Evolutionary conservation across 306 rosid species (phyloP).

Genomic region (Prunus persica): DNA sequence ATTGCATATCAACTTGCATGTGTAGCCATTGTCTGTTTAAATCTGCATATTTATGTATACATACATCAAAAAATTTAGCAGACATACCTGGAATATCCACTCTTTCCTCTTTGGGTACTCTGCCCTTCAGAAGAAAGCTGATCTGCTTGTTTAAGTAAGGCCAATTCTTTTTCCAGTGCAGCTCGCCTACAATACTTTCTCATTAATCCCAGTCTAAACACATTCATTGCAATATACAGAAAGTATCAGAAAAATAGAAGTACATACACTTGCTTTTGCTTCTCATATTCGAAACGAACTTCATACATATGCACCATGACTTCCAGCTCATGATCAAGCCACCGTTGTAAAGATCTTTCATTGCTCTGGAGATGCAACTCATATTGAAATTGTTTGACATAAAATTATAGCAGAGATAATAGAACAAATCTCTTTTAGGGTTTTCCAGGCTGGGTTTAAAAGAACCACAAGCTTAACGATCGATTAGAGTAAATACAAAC

Average conservation of each 20-base stretch:
- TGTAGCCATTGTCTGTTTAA: background rate
- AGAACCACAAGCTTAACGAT: constrained; percentile 1
- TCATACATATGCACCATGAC: constrained; percentile 70
- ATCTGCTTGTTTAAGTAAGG: constrained; percentile 50
- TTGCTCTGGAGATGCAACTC: constrained; percentile 45
- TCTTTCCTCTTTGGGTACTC: constrained; percentile 43
- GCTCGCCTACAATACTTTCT: constrained; percentile 41
- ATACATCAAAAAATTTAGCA: background rate
- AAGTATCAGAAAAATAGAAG: constrained; percentile 1
- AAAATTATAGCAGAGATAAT: background rate
- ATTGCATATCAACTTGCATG: background rate
- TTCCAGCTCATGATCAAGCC: constrained; percentile 87
- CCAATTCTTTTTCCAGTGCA: constrained; percentile 65
- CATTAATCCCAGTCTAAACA: constrained; percentile 19
- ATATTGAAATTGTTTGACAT: constrained; percentile 1
- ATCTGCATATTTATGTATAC: background rate
- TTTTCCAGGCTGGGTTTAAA: too few relatives aligned
- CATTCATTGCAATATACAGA: constrained; percentile 4
- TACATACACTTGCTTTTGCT: constrained; percentile 71
- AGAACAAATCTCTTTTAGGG: background rate
- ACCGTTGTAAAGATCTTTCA: constrained; percentile 58
- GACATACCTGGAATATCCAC: constrained; percentile 47
- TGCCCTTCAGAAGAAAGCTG: constrained; percentile 44
- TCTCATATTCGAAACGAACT: constrained; percentile 68
- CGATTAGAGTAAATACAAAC: constrained; percentile 10